Evolutionary conservation across 2,329 filamentous ascomycete species (phyloP), one percentile per base, ranked within the genome.

Genomic region (Cryoendolithus antarcticus): DNA sequence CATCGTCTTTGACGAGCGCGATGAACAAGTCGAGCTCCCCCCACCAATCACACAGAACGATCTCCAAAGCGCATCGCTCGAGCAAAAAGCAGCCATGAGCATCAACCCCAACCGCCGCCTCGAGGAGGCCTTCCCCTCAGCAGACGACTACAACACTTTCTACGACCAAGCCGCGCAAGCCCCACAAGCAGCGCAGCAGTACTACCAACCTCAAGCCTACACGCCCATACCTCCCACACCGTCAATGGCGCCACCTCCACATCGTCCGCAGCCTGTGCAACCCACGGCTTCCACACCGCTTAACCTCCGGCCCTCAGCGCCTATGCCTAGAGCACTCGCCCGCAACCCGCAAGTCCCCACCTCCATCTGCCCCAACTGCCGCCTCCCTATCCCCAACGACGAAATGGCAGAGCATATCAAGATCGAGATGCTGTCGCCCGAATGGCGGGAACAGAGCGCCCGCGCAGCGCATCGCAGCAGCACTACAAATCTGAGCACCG

Each of bases 371-470:
- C 88, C 88, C 41, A 94, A 94, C 62, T 96, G 91, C 70, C 82
- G 84, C 51, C 85, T 93, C 64, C 78, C 84, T 50, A 86, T 95
- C 43, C 85, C 86, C 6, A 76, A 84, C 52, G 77, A 82, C 52
- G 89, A 96, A 63, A 73, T 95, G 48, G 84, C 91, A 44, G 80
- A 89, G 47, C 89, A 96, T 57, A 89, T 96, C 76, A 77, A 84
- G 61, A 94, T 96, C 57, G 89, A 96, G 63, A 72, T 95, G 34
- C 74, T 95, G 43, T 89, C 96, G 58, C 89, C 89, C 1, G 76
- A 82, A 43, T 96, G 89, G 88, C 93, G 93, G 59, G 88, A 95
- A 58, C 88, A 96, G 59, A 86, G 86, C 50, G 82, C 84, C 42
- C 93, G 93, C 59, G 78, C 84, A 10, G 86, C 94, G 34, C 77